These are phyloP conservation scores for Coccomyxa subellipsoidea DNA, from an alignment of 163 green algal genomes.

Conservation along the genomic window DNA sequence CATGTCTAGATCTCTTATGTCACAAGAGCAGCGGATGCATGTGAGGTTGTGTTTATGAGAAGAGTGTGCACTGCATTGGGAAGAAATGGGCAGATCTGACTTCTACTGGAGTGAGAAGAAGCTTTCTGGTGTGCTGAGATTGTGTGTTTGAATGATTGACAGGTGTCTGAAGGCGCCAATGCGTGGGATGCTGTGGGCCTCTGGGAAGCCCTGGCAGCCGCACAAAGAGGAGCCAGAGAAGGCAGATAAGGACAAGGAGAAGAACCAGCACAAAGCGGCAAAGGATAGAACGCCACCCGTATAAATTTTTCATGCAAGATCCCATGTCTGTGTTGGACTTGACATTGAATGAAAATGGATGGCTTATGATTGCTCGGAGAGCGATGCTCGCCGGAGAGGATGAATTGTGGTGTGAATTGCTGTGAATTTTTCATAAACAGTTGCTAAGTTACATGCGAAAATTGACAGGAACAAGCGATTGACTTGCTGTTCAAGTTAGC, in stretches of 20 bases:
- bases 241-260: neutral
- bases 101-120: too few species aligned
- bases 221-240: neutral
- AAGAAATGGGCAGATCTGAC: too few species aligned
- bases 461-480: too few species aligned
- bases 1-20: too few species aligned
- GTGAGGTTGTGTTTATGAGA: too few species aligned
- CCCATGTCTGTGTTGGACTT: neutral
- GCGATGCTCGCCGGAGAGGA: too few species aligned
- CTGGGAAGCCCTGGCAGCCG: conserved; percentile 30
- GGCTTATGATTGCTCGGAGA: neutral
- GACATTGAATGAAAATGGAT: neutral
- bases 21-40: too few species aligned
- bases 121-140: neutral
- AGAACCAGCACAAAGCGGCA: neutral
- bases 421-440: too few species aligned
- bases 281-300: conserved; percentile 1
- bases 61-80: too few species aligned
- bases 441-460: too few species aligned
- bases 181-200: conserved; percentile 33
- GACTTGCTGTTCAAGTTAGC: too few species aligned
- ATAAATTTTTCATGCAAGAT: neutral
- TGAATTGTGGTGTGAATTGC: too few species aligned
- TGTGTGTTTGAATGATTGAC: neutral
- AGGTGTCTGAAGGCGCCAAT: conserved; percentile 34